Percentiles rank a stretch among this genome's conserved stretches.
Conservation (phyloP, 31 red algal species). For the Odonthalia washingtoniensis region DNA sequence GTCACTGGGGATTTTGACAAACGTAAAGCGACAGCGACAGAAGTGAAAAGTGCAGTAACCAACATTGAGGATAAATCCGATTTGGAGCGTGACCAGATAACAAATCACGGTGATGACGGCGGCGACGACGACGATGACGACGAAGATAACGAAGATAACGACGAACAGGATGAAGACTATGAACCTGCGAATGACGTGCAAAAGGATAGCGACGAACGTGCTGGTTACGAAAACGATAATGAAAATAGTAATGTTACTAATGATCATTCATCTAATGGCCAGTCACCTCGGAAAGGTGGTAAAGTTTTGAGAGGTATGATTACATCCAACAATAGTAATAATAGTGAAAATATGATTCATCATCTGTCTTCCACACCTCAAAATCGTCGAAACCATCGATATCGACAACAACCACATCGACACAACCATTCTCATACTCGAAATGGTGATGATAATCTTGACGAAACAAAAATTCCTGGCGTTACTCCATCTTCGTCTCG, state of each 20-base stretch:
- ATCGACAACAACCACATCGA: too few species aligned
- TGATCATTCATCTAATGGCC: not conserved
- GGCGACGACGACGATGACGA: conserved; percentile 12
- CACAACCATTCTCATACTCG: too few species aligned
- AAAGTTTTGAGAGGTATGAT: not conserved
- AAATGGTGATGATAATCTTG: too few species aligned
- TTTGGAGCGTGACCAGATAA: not conserved
- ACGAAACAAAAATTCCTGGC: too few species aligned
- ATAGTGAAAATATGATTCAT: not conserved
- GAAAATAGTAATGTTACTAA: not conserved
- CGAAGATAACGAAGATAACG: not conserved
- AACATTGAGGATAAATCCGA: conserved; percentile 9
- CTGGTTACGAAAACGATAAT: not conserved
- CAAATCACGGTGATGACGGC: not conserved
- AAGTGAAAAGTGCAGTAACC: not conserved
- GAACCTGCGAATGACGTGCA: not conserved
- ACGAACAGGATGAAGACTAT: conserved; percentile 8
- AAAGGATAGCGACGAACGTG: not conserved
- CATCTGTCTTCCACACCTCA: too few species aligned
- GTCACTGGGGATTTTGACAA: not conserved
- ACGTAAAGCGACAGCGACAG: not conserved
- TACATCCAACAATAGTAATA: too few species aligned
- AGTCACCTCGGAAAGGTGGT: not conserved
- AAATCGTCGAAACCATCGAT: too few species aligned
- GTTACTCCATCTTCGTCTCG: not conserved